phyloP scores from a whole-genome alignment of 225 moss, liverwort and hornwort species.

The Physcomitrium patens region DNA sequence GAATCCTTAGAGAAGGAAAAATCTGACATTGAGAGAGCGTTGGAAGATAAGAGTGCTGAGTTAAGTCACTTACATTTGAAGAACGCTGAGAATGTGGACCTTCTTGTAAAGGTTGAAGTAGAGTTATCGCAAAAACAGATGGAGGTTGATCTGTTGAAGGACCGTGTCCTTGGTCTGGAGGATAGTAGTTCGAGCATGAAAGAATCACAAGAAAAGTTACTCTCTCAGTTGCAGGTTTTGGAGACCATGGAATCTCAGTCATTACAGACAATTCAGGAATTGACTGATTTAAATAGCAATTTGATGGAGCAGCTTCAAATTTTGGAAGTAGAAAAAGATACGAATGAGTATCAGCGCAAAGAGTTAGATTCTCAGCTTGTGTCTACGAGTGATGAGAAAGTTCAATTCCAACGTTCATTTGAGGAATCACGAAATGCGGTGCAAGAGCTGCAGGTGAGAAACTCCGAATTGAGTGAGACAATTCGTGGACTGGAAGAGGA shows the following conservation, averaged over 20 bases:
- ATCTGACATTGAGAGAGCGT: slow-evolving; percentile 19
- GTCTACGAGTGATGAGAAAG: slow-evolving; percentile 33
- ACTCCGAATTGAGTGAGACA: slow-evolving; percentile 26
- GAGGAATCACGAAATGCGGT: slow-evolving; percentile 33
- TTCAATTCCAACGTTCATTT: slow-evolving; percentile 29
- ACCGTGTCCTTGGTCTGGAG: slow-evolving; percentile 27
- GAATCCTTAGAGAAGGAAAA: slow-evolving; percentile 37
- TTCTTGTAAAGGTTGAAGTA: slow-evolving; percentile 26
- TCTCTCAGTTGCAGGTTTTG: slow-evolving; percentile 24
- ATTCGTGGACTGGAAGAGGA: slow-evolving; percentile 33
- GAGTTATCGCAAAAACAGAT: slow-evolving; percentile 26
- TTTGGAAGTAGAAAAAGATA: slow-evolving; percentile 26
- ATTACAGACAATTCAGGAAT: slow-evolving; percentile 19
- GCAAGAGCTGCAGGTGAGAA: slow-evolving; percentile 30
- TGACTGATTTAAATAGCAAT: slow-evolving; percentile 13
- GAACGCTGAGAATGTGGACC: slow-evolving; percentile 26
- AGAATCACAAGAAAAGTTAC: slow-evolving; percentile 18
- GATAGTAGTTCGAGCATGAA: slow-evolving; percentile 28
- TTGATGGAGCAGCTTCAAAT: slow-evolving; percentile 27
- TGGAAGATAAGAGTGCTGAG: slow-evolving; percentile 28
- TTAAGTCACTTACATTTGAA: slow-evolving; percentile 25
- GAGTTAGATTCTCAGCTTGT: neutral
- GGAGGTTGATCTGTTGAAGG: slow-evolving; percentile 32
- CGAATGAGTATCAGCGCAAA: neutral
- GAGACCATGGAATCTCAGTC: slow-evolving; percentile 20